Evolutionary conservation across 2,329 filamentous ascomycete genomes (phyloP).

Genomic region (Phialophora expanda): DNA sequence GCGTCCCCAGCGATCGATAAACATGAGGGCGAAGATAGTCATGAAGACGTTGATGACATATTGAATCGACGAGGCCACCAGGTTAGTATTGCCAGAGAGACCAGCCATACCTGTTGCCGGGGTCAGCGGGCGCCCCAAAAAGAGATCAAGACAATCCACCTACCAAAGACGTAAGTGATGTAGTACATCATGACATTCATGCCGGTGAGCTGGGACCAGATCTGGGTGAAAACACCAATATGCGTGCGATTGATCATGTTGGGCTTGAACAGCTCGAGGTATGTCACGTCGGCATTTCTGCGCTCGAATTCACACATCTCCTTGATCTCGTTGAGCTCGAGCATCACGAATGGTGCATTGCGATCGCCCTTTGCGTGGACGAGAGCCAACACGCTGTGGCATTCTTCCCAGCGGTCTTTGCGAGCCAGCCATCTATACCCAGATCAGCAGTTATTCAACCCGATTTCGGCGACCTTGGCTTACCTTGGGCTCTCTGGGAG

Average conservation of each 20-base stretch:
- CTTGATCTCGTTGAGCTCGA: conserved; percentile 74
- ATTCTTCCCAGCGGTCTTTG: conserved; percentile 64
- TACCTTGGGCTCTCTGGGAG: conserved; percentile 68
- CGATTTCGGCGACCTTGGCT: conserved; percentile 40
- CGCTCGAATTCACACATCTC: conserved; percentile 76
- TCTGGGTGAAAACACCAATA: conserved; percentile 74
- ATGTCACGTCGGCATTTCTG: conserved; percentile 70
- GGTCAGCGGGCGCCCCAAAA: conserved; percentile 39
- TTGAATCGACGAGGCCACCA: conserved; percentile 71
- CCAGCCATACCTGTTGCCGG: conserved; percentile 77
- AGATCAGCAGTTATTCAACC: neutral
- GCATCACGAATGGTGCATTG: conserved; percentile 67
- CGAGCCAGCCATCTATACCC: conserved; percentile 66
- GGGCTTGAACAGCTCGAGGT: conserved; percentile 73
- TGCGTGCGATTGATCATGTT: conserved; percentile 75
- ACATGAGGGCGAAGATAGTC: conserved; percentile 77
- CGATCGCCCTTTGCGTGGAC: conserved; percentile 70
- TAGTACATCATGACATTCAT: conserved; percentile 72
- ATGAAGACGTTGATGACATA: conserved; percentile 81
- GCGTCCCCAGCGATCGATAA: conserved; percentile 76
- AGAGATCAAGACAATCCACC: conserved; percentile 1
- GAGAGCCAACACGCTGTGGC: conserved; percentile 56
- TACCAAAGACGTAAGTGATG: conserved; percentile 52
- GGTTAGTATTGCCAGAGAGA: conserved; percentile 61
- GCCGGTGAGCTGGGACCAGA: conserved; percentile 76